Conservation (phyloP, 805 yeast species). For the Yamadazyma akitaensis region DNA sequence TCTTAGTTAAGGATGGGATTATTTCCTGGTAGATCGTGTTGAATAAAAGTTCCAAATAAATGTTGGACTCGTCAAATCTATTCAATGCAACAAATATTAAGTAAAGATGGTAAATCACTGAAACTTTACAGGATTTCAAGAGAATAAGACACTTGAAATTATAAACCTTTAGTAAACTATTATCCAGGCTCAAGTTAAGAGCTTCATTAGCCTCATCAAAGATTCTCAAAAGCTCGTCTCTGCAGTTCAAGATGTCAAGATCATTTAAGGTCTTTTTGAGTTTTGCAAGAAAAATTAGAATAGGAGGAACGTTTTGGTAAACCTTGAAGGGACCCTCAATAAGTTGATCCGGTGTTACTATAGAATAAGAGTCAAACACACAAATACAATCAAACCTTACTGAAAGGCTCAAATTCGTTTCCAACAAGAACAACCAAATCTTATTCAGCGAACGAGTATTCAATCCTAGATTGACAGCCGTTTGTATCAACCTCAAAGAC, state of each 20-base stretch:
- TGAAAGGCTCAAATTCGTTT: neutral
- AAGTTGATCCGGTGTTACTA: neutral
- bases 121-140: slow-evolving; percentile 2
- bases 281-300: neutral
- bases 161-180: neutral
- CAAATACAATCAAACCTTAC: neutral
- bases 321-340: slow-evolving; percentile 1
- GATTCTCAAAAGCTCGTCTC: neutral
- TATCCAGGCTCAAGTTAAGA: neutral
- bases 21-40: neutral
- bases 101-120: slow-evolving; percentile 3
- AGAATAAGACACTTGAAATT: slow-evolving; percentile 3
- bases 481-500: slow-evolving; percentile 48
- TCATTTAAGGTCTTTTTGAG: neutral
- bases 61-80: neutral
- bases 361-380: neutral
- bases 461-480: slow-evolving; percentile 64
- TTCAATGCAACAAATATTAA: neutral
- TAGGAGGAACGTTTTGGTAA: slow-evolving; percentile 1
- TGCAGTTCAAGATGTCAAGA: slow-evolving; percentile 4
- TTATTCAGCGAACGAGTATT: neutral
- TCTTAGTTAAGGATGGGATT: neutral
- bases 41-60: neutral
- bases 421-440: slow-evolving; percentile 3
- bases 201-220: neutral